phyloP scores from a whole-genome alignment of 73 alveolate species.

The Paramecium biaurelia region DNA sequence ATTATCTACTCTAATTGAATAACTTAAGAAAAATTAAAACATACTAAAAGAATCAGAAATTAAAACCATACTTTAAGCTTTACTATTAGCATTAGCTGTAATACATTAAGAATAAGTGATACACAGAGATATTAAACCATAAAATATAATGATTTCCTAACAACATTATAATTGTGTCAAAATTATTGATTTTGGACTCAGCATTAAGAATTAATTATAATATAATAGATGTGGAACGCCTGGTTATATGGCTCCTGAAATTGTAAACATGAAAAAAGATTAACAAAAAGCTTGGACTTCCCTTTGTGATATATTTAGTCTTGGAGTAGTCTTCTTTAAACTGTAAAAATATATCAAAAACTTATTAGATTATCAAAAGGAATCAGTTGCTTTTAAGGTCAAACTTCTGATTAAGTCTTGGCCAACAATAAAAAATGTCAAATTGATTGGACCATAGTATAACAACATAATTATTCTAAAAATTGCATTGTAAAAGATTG shows the following conservation, averaged over 20 bases:
- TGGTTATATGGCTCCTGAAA: conserved; percentile 91
- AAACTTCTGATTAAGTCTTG: conserved; percentile 34
- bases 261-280: conserved; percentile 71
- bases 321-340: conserved; percentile 43
- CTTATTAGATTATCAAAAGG: conserved; percentile 18
- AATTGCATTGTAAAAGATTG: conserved; percentile 27
- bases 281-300: conserved; percentile 15
- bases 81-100: conserved; percentile 68
- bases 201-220: background rate
- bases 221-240: conserved; percentile 90
- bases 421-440: conserved; percentile 22
- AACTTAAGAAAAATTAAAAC: background rate
- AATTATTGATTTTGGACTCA: conserved; percentile 35
- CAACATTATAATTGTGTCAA: background rate
- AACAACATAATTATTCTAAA: background rate
- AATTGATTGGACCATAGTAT: conserved; percentile 20
- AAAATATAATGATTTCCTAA: conserved; percentile 68
- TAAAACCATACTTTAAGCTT: background rate
- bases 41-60: background rate
- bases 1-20: conserved; percentile 14
- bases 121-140: conserved; percentile 81
- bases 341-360: background rate
- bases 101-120: conserved; percentile 71
- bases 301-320: conserved; percentile 25
- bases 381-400: conserved; percentile 34